Percentiles rank a stretch among this genome's conserved stretches.
Conservation (phyloP, 1,139 yeast species). For the Suhomyces panamericanus region DNA sequence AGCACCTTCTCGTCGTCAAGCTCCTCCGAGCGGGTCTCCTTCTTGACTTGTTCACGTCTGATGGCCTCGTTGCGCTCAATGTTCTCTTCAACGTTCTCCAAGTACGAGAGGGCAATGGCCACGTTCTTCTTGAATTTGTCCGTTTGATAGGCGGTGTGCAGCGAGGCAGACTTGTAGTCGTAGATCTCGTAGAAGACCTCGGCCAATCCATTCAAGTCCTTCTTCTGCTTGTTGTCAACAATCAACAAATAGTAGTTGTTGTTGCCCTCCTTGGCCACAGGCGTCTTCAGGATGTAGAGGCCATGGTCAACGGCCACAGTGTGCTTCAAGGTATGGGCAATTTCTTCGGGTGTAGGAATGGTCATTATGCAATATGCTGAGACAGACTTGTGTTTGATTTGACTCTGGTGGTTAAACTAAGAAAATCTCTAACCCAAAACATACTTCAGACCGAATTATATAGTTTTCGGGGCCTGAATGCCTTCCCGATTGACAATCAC, state of each 20-base stretch:
- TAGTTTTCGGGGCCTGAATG: neutral
- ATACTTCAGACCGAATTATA: neutral
- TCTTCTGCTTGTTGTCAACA: conserved; percentile 1
- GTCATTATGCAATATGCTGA: neutral
- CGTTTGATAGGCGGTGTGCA: neutral
- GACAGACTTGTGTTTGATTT: neutral
- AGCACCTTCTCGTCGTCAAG: conserved; percentile 1
- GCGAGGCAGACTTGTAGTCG: neutral
- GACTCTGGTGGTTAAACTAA: no score
- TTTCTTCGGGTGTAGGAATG: neutral
- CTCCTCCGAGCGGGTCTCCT: conserved; percentile 2
- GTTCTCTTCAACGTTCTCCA: conserved; percentile 1
- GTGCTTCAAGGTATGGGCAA: neutral
- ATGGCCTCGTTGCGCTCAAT: conserved; percentile 2
- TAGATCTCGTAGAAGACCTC: conserved; percentile 2
- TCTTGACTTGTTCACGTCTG: conserved; percentile 2
- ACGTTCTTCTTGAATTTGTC: neutral
- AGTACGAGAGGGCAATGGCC: neutral
- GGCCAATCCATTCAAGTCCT: conserved; percentile 2
- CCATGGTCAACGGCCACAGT: conserved; percentile 2
- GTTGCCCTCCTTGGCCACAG: conserved; percentile 1
- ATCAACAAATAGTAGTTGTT: neutral
- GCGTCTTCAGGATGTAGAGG: conserved; percentile 1
- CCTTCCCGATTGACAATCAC: neutral
- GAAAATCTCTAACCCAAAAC: neutral